A percentile compares a stretch with the other conserved stretches of the same genome.
Conservation (phyloP, 139 green algal species). For the Coelastrella sp. region DNA sequence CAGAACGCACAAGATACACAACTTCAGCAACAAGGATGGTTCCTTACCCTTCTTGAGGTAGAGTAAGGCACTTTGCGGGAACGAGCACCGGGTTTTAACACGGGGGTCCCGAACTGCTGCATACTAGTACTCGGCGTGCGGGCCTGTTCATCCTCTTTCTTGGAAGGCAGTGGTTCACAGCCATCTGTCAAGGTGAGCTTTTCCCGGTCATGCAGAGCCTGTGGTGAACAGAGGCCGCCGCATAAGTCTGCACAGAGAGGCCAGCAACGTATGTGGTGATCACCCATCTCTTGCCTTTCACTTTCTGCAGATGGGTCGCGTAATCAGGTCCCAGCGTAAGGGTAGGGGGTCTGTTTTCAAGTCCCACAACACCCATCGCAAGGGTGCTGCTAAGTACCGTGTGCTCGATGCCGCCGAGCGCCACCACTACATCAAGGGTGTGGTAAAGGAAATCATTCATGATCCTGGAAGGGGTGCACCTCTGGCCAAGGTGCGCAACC, state of each 20-base stretch:
- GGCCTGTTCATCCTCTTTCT: neutral
- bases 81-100: neutral
- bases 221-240: neutral
- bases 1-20: no score
- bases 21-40: no score
- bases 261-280: neutral
- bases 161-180: conserved; percentile 9
- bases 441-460: conserved; percentile 98
- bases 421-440: conserved; percentile 96
- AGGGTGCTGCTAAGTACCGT: conserved; percentile 94
- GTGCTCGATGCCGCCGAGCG: conserved; percentile 88
- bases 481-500: conserved; percentile 86
- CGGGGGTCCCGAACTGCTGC: no score
- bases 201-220: neutral
- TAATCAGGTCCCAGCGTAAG: conserved; percentile 99
- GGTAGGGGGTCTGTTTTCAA: conserved; percentile 96
- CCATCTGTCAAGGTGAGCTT: conserved; percentile 5
- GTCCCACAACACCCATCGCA: conserved; percentile 95
- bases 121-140: no score
- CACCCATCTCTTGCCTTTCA: neutral
- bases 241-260: neutral
- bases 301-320: conserved; percentile 92
- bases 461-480: conserved; percentile 96
- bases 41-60: no score
- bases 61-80: no score